A percentile compares a stretch with the other conserved stretches of the same genome.
Evolutionary conservation across 1,284 basidiomycete species (phyloP).

Genomic region (Inonotus obliquus): DNA sequence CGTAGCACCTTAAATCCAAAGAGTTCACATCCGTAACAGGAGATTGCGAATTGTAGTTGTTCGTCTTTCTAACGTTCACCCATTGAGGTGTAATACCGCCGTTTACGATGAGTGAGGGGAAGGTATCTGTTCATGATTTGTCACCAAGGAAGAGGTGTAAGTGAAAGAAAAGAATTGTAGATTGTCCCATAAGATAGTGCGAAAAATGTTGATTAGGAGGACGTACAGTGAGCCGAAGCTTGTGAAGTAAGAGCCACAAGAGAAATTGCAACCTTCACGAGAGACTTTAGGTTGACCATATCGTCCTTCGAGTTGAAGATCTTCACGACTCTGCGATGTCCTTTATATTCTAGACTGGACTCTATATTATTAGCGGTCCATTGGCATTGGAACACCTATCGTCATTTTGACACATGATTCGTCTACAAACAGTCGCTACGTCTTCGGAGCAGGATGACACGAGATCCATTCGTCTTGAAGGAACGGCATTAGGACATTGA

Average conservation of each 20-base stretch:
- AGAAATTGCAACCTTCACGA: conserved; percentile 4
- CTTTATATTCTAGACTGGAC: background rate
- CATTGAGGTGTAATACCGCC: conserved; percentile 35
- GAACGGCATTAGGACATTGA: background rate
- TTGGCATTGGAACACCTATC: background rate
- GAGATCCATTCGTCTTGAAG: background rate
- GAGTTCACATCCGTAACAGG: conserved; percentile 36
- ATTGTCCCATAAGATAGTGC: too few relatives aligned
- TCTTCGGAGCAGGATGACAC: background rate
- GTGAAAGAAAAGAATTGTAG: too few relatives aligned
- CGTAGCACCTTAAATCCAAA: conserved; percentile 39
- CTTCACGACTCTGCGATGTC: background rate
- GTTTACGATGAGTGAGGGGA: conserved; percentile 36
- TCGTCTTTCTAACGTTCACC: conserved; percentile 39
- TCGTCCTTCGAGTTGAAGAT: background rate
- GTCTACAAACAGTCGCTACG: background rate
- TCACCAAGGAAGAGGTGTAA: too few relatives aligned
- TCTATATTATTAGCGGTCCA: background rate
- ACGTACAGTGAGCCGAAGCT: conserved; percentile 16
- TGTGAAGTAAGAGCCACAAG: conserved; percentile 5
- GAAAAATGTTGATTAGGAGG: too few relatives aligned
- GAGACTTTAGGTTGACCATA: conserved; percentile 10
- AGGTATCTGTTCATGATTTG: conserved; percentile 34
- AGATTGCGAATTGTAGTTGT: conserved; percentile 39
- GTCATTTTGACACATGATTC: background rate